phyloP scores from a whole-genome alignment of 495 filamentous ascomycete genomes.

The Aspergillus mulundensis region DNA sequence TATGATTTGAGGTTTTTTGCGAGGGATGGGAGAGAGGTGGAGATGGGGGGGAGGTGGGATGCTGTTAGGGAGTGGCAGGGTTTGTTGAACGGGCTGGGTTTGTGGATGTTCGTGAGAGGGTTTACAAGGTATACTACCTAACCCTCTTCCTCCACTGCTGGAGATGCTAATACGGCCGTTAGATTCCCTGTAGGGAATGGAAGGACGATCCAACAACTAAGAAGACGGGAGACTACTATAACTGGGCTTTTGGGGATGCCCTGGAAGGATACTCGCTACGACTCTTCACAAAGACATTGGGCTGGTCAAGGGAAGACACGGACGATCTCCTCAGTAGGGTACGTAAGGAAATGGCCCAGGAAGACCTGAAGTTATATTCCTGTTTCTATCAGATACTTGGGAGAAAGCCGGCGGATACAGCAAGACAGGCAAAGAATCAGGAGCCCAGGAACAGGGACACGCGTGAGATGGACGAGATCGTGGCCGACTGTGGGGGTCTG shows the following conservation, averaged over 20 bases:
- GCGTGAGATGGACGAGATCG: too few relatives aligned
- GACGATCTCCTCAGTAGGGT: not conserved
- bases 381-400: conserved; percentile 3
- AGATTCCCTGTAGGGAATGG: conserved; percentile 1
- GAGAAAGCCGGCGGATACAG: not conserved
- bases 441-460: too few relatives aligned
- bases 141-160: not conserved
- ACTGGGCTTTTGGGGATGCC: not conserved
- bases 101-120: not conserved
- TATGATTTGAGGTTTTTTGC: conserved; percentile 3
- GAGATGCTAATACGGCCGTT: not conserved
- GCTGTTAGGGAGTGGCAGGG: conserved; percentile 1
- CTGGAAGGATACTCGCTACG: conserved; percentile 6
- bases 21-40: not conserved
- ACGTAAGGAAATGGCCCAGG: not conserved
- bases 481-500: too few relatives aligned
- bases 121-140: not conserved
- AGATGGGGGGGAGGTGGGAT: not conserved
- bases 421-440: too few relatives aligned
- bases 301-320: conserved; percentile 14
- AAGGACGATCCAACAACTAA: not conserved
- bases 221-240: not conserved
- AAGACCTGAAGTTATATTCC: not conserved
- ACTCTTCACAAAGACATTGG: conserved; percentile 11
- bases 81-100: conserved; percentile 5